Base-by-base conservation (phyloP, 1,139 yeast species). In the Kodamaea fungicola region DNA sequence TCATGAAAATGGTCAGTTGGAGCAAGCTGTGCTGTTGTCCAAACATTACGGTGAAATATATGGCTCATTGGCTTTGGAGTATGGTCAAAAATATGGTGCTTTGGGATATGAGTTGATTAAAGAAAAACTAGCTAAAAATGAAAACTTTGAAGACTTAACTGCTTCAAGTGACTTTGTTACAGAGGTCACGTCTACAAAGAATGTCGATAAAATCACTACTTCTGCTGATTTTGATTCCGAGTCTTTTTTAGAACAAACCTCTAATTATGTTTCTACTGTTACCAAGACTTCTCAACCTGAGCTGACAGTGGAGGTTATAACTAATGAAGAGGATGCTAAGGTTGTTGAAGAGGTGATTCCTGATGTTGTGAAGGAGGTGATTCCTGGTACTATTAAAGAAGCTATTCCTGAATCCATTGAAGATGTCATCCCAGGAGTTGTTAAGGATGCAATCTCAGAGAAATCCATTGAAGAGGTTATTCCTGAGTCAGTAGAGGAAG, bases 1-100 rank as follows among this genome's bases (percentile, higher is more conserved):
- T 2, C 60, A 64, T 39, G 70, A 67, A 41, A 53, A 50, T 33
- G 76, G 74, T 4, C 62, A 67, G 30, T 59, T 69, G 37, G 57
- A 59, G 21, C 49, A 54, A 12, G 47, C 46, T 29, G 22, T 48
- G 7, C 55, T 50, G 21, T 27, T 55, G 13, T 46, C 59, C 12
- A 49, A 44, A 27, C 37, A 38, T 7, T 57, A 51, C 34, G 60
- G 61, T 1, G 44, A 49, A 28, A 41, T 48, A 6, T 57, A 57
- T 3, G 45, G 50, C 27, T 52, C 43, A 2, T 40, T 52, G 29
- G 61, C 71, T 54, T 55, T 61, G 59, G 55, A 54, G 29, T 59
- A 59, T 38, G 56, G 55, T 31, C 47, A 42, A 13, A 40, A 41
- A 21, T 49, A 49, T 30, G 54, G 51, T 3, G 36, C 37, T 12